These are phyloP conservation scores for Pichia heedii DNA, from an alignment of 805 yeast species.

Conservation along the genomic window DNA sequence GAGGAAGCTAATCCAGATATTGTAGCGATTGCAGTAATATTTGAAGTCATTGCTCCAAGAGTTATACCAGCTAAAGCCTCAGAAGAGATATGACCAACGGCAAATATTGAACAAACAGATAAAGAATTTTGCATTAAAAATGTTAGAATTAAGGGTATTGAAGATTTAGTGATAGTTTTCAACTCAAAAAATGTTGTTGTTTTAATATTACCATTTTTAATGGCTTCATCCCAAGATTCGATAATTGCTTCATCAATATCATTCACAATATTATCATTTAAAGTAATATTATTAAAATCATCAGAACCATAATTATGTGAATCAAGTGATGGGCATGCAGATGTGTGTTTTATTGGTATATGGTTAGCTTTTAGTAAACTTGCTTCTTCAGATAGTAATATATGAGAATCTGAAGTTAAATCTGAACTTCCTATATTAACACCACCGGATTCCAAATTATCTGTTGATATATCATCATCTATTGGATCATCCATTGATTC, in stretches of 20 bases:
- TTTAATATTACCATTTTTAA: conserved; percentile 33
- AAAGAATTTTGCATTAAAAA: conserved; percentile 64
- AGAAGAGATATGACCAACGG: conserved; percentile 67
- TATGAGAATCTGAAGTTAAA: conserved; percentile 4
- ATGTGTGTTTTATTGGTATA: conserved; percentile 18
- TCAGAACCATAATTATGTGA: conserved; percentile 7
- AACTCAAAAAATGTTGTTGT: conserved; percentile 34
- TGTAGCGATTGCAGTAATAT: conserved; percentile 64
- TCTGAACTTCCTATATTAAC: too few relatives aligned
- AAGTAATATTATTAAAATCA: background rate
- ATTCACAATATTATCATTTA: conserved; percentile 1
- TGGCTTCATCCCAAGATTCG: conserved; percentile 28
- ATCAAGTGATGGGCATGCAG: background rate
- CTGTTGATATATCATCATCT: background rate
- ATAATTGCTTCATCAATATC: conserved; percentile 17
- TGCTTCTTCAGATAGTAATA: conserved; percentile 23
- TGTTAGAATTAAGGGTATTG: conserved; percentile 55
- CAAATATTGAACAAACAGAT: conserved; percentile 68
- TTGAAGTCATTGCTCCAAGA: conserved; percentile 69
- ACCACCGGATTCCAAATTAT: too few relatives aligned
- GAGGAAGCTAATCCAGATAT: conserved; percentile 76
- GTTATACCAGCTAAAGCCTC: conserved; percentile 69
- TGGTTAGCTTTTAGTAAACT: conserved; percentile 20
- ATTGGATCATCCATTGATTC: conserved; percentile 14
- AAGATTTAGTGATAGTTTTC: conserved; percentile 30